phyloP scores from a whole-genome alignment of 371 early-diverging fungal species.

The Lichtheimia ornata region DNA sequence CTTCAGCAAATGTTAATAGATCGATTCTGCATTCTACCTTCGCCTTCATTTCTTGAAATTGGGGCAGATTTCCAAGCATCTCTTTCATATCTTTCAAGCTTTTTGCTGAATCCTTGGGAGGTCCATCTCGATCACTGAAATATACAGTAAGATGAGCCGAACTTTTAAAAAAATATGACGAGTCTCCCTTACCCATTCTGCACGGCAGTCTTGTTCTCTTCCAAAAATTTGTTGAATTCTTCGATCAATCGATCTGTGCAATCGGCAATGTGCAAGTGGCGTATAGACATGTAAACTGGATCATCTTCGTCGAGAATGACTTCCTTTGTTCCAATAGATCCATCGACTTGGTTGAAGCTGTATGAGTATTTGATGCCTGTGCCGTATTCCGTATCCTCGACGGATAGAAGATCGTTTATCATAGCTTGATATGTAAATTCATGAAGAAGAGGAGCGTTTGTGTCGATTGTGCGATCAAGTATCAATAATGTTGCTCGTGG shows the following conservation, averaged over 20 bases:
- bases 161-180: neutral
- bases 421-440: conserved; percentile 96
- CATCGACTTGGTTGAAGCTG: conserved; percentile 53
- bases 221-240: conserved; percentile 80
- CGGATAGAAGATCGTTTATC: conserved; percentile 82
- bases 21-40: conserved; percentile 44
- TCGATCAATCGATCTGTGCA: conserved; percentile 80
- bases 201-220: conserved; percentile 58
- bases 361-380: conserved; percentile 61
- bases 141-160: neutral
- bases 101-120: conserved; percentile 60
- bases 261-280: conserved; percentile 95
- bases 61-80: conserved; percentile 86
- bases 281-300: conserved; percentile 76
- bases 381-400: conserved; percentile 62
- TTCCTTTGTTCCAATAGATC: conserved; percentile 52
- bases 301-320: conserved; percentile 75
- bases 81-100: conserved; percentile 88
- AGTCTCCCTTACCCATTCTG: conserved; percentile 33
- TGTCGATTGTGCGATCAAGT: conserved; percentile 88
- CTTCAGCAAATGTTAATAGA: neutral
- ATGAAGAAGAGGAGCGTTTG: conserved; percentile 86
- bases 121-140: conserved; percentile 18
- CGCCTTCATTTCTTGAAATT: conserved; percentile 91
- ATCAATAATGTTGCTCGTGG: conserved; percentile 81